Conservation (phyloP, 1,284 basidiomycete genomes). For the Ceratobasidium sp. region DNA sequence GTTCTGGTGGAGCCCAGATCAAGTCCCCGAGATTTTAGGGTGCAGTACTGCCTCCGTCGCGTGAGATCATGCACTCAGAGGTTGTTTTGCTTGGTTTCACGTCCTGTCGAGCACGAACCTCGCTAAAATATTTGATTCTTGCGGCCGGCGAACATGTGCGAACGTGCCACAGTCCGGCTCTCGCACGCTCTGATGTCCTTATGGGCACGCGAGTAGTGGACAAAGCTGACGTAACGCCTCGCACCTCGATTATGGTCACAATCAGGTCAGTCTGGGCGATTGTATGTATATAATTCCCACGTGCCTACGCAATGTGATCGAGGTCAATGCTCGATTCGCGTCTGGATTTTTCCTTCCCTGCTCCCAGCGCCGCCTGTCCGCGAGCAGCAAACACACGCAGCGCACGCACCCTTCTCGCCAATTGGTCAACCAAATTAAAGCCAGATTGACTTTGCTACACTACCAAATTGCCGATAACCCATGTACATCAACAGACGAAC, state of each 20-base stretch:
- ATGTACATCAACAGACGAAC: constrained; percentile 26
- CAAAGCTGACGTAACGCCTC: constrained; percentile 33
- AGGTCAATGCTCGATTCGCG: constrained; percentile 16
- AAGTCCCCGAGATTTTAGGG: constrained; percentile 22
- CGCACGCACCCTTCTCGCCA: background rate
- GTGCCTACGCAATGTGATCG: constrained; percentile 28
- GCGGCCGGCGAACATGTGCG: background rate
- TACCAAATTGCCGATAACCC: background rate
- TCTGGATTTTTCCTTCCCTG: constrained; percentile 14
- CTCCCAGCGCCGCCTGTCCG: background rate
- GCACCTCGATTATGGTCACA: constrained; percentile 40
- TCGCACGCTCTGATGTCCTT: too few species aligned
- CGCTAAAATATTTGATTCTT: constrained; percentile 25
- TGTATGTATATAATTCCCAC: constrained; percentile 23
- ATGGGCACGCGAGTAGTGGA: constrained; percentile 29
- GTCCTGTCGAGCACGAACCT: constrained; percentile 8
- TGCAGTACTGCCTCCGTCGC: constrained; percentile 20
- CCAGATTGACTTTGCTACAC: constrained; percentile 14
- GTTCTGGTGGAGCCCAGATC: constrained; percentile 8
- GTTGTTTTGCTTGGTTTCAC: constrained; percentile 31
- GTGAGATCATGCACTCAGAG: constrained; percentile 22
- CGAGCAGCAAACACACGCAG: background rate
- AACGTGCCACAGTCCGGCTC: constrained; percentile 21
- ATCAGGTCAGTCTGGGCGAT: constrained; percentile 26
- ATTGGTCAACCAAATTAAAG: background rate